Conservation (phyloP, 2,329 filamentous ascomycete genomes). For the Aspergillus proliferans region DNA sequence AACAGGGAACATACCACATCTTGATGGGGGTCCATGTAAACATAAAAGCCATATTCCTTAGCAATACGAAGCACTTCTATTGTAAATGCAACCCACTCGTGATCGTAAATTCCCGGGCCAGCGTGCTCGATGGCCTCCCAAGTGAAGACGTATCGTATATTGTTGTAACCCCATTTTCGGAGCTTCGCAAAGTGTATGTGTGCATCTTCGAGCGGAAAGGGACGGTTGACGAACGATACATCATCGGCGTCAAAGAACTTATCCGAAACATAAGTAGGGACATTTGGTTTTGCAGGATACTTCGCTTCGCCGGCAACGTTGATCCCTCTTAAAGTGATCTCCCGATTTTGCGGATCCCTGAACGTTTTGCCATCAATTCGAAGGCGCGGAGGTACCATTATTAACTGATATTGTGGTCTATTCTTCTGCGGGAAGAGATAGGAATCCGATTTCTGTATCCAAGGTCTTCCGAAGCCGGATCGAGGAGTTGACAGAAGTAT, state of each 20-base stretch:
- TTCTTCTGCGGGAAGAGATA: not conserved
- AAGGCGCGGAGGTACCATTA: constrained; percentile 69
- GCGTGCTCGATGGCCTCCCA: constrained; percentile 98
- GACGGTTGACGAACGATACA: constrained; percentile 80
- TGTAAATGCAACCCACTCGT: constrained; percentile 87
- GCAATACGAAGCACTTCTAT: constrained; percentile 76
- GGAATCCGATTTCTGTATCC: not conserved
- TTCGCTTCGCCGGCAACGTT: constrained; percentile 91
- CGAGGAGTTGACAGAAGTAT: too few species aligned
- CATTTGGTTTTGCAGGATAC: constrained; percentile 71
- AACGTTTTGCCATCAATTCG: constrained; percentile 82
- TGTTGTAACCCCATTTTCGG: constrained; percentile 89
- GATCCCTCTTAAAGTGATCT: constrained; percentile 86
- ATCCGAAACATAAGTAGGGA: constrained; percentile 70
- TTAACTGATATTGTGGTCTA: not conserved
- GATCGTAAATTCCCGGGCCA: constrained; percentile 86
- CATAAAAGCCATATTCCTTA: constrained; percentile 85
- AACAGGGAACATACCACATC: constrained; percentile 66
- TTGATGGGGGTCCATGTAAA: constrained; percentile 99
- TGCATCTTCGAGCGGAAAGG: constrained; percentile 77
- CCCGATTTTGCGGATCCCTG: constrained; percentile 71
- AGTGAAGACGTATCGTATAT: constrained; percentile 92
- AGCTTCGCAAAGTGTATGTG: constrained; percentile 79
- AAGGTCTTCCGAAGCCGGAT: not conserved
- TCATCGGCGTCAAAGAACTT: constrained; percentile 89